Evolutionary conservation across 2,329 filamentous ascomycete genomes (phyloP), one percentile per base, ranked within the genome.

Genomic region (Coniochaeta ligniaria): DNA sequence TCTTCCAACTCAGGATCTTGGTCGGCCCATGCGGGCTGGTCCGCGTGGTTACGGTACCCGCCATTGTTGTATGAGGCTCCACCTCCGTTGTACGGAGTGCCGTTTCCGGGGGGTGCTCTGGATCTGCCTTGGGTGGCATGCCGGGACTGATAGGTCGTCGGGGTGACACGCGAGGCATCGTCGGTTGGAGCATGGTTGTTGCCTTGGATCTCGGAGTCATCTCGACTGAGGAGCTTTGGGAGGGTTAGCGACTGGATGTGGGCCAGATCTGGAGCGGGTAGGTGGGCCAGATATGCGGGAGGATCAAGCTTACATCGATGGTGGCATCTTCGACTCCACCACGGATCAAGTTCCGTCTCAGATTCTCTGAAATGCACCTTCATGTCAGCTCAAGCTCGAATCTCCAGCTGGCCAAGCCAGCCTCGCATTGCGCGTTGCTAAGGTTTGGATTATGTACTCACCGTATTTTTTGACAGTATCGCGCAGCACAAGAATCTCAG

Each of bases 401-500:
- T 12, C 7, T 26, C 22, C n/a, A 38, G 26, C 24, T 31, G 31
- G 28, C 16, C 43, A 9, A 47, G 16, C 14, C 24, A n/a, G 24
- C 20, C 11, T 24, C 5, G 8, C 26, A 17, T 31, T 52, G 47
- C 6, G 47, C 47, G 22, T 17, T 7, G n/a, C 8, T 14, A 26
- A 52, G 6, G 22, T 4, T 50, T 45, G 35, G 36, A 22, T 36
- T 16, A 28, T 17, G 26, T 47, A 60, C 64, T 57, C 78, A 87
- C 85, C 75, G 68, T 85, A 87, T 71, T 86, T 79, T 62, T 74
- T 76, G 57, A 78, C 75, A 60, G 66, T 64, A 60, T 79, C 71
- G 65, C 86, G 77, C 62, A 92, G 76, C 57, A 71, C 72, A 57
- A 87, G 80, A 72, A 91, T 84, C 68, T 92, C 86, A 57, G 74